phyloP scores from a whole-genome alignment of 148 eudicot genomes.

The Silene latifolia region DNA sequence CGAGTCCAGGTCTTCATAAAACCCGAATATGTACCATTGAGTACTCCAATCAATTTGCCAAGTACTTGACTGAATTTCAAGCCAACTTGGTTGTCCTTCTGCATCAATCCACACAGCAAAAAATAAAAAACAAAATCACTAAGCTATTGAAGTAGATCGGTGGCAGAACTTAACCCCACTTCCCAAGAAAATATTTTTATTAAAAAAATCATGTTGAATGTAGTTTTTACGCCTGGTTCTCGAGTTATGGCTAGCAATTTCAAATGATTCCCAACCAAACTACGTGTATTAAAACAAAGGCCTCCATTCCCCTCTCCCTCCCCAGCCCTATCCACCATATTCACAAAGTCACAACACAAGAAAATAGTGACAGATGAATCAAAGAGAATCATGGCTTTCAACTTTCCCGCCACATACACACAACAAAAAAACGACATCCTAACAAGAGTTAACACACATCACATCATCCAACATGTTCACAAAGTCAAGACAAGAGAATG shows the following conservation, averaged over 20 bases:
- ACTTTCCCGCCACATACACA: not conserved
- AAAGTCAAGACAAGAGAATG: not conserved
- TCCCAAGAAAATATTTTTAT: not conserved
- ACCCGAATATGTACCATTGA: conserved; percentile 57
- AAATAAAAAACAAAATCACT: conserved; percentile 29
- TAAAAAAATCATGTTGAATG: not conserved
- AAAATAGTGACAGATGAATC: too few relatives aligned
- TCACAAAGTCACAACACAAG: not conserved
- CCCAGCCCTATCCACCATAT: too few relatives aligned
- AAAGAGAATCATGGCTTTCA: not conserved
- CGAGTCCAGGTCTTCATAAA: conserved; percentile 56
- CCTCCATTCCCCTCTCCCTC: too few relatives aligned
- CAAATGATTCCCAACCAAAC: not conserved
- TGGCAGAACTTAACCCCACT: not conserved
- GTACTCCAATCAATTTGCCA: conserved; percentile 48
- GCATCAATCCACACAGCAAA: conserved; percentile 53
- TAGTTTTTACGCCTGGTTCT: not conserved
- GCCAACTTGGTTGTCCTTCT: conserved; percentile 73
- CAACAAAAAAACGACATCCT: not conserved
- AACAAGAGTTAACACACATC: not conserved
- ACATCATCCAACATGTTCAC: not conserved
- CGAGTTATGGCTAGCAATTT: not conserved
- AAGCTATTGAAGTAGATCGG: conserved; percentile 10
- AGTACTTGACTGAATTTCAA: conserved; percentile 59
- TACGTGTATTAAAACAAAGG: not conserved